phyloP scores from a whole-genome alignment of 2,329 filamentous ascomycete genomes.

The Exophiala oligosperma region DNA sequence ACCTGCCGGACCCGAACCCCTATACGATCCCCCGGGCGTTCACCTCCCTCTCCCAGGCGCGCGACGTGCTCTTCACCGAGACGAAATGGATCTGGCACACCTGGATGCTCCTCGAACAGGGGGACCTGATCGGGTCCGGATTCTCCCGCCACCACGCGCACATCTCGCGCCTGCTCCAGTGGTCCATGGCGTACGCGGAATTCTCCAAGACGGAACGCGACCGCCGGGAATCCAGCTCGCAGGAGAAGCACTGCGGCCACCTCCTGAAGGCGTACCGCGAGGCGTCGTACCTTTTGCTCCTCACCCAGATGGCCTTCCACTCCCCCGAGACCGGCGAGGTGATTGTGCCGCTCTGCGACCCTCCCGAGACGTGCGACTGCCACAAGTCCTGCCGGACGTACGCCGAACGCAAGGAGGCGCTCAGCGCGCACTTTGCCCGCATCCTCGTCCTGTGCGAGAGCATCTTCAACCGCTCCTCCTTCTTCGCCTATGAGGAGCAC shows the following conservation, averaged over 20 bases:
- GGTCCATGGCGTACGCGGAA: conserved; percentile 29
- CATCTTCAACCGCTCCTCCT: conserved; percentile 22
- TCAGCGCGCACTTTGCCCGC: conserved; percentile 28
- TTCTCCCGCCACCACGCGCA: conserved; percentile 25
- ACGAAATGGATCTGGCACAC: conserved; percentile 28
- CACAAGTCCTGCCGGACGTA: conserved; percentile 23
- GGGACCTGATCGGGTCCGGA: conserved; percentile 12
- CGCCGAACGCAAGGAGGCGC: conserved; percentile 24
- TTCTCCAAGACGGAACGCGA: conserved; percentile 18
- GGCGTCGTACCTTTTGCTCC: conserved; percentile 22
- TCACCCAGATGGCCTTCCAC: conserved; percentile 27
- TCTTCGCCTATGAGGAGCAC: conserved; percentile 25
- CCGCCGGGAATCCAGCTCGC: background rate
- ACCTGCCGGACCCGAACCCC: conserved; percentile 15
- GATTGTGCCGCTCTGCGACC: conserved; percentile 24
- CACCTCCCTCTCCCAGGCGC: conserved; percentile 23
- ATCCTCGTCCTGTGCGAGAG: conserved; percentile 25
- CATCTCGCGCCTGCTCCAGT: conserved; percentile 26
- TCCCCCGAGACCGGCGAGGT: conserved; percentile 22
- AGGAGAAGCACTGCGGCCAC: conserved; percentile 12
- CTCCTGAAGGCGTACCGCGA: conserved; percentile 26
- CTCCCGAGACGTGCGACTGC: conserved; percentile 25
- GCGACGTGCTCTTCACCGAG: conserved; percentile 29
- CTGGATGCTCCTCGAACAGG: conserved; percentile 23
- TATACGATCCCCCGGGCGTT: conserved; percentile 24